phyloP scores from a whole-genome alignment of 2,329 filamentous ascomycete species.

The Chlorencoelia australis region DNA sequence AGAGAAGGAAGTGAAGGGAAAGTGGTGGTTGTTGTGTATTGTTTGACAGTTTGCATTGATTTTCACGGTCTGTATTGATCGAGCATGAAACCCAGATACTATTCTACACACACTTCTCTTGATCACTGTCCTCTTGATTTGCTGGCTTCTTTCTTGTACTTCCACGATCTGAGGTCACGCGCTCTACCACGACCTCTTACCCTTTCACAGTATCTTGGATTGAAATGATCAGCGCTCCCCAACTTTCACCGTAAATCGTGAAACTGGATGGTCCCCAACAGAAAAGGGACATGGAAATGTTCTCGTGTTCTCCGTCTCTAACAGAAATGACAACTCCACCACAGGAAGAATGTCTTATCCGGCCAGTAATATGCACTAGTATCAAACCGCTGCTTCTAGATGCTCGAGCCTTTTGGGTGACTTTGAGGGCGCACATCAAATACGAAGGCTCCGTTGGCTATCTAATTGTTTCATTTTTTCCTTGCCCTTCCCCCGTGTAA shows the following conservation, averaged over 20 bases:
- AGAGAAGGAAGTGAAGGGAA: too few relatives aligned
- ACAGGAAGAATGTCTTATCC: conserved; percentile 8
- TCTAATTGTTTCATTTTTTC: conserved; percentile 3
- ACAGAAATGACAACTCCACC: conserved; percentile 9
- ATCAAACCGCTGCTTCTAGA: conserved; percentile 8
- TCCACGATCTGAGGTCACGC: too few relatives aligned
- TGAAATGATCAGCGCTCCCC: conserved; percentile 7
- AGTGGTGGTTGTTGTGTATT: too few relatives aligned
- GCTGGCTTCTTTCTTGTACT: too few relatives aligned
- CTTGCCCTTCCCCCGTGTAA: conserved; percentile 5
- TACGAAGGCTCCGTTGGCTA: background rate
- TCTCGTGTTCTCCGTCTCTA: conserved; percentile 9
- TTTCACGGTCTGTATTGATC: too few relatives aligned
- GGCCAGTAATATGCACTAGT: conserved; percentile 3
- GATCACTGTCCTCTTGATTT: too few relatives aligned
- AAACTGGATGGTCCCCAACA: conserved; percentile 8
- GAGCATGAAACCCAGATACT: too few relatives aligned
- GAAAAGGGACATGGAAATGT: conserved; percentile 8
- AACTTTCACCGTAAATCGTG: conserved; percentile 7
- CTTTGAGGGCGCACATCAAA: conserved; percentile 2
- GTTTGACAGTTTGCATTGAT: too few relatives aligned
- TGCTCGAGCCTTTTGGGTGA: conserved; percentile 1
- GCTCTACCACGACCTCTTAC: too few relatives aligned
- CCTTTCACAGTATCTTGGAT: conserved; percentile 9
- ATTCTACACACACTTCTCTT: too few relatives aligned